phyloP scores from a whole-genome alignment of 192 early-diverging fungal genomes.

The Cladochytrium replicatum region DNA sequence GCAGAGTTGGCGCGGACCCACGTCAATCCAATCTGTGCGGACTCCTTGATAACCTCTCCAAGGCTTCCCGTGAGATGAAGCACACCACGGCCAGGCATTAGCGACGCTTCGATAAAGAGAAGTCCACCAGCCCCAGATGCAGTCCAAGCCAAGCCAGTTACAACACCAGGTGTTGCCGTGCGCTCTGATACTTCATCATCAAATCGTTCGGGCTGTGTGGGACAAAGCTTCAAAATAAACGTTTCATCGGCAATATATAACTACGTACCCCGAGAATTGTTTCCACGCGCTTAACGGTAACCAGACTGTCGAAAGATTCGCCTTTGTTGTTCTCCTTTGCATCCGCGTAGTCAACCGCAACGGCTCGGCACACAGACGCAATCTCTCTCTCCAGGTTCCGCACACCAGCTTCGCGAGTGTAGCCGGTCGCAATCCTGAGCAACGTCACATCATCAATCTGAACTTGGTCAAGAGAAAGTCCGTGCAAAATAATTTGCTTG shows the following conservation, averaged over 20 bases:
- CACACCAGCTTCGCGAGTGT: constrained; percentile 75
- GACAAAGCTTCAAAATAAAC: too few species aligned
- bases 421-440: constrained; percentile 51
- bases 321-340: constrained; percentile 29
- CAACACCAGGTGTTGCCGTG: constrained; percentile 57
- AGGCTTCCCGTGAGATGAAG: constrained; percentile 62
- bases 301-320: constrained; percentile 29
- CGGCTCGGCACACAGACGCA: constrained; percentile 56
- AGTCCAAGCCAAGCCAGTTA: constrained; percentile 75
- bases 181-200: constrained; percentile 63
- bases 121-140: constrained; percentile 59
- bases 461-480: constrained; percentile 35
- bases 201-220: constrained; percentile 38
- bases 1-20: constrained; percentile 69
- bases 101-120: constrained; percentile 70
- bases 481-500: constrained; percentile 78
- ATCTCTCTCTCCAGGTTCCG: constrained; percentile 64
- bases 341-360: constrained; percentile 62
- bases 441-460: constrained; percentile 45
- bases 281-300: constrained; percentile 40
- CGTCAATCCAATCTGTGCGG: constrained; percentile 62
- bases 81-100: constrained; percentile 63
- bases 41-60: constrained; percentile 81
- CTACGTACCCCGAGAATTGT: constrained; percentile 60
- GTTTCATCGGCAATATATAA: too few species aligned